phyloP scores from a whole-genome alignment of 2,329 filamentous ascomycete species.

The Exophiala sideris region DNA sequence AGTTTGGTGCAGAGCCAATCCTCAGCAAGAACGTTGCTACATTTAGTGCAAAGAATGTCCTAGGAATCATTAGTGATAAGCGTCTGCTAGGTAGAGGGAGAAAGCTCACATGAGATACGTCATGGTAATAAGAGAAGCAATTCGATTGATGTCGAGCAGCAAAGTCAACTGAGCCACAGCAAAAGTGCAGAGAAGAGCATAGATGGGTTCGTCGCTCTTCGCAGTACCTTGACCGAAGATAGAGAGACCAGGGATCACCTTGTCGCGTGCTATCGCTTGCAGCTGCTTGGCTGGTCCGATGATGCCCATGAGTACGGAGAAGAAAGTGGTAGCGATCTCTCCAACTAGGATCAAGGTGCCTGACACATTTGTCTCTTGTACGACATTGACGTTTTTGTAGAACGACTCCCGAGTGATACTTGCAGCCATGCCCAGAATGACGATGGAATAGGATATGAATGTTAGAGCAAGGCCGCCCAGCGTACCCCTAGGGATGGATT shows the following conservation, averaged over 20 bases:
- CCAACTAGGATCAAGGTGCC: slow-evolving; percentile 70
- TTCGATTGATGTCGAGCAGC: slow-evolving; percentile 80
- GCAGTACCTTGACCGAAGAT: slow-evolving; percentile 72
- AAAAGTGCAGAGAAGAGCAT: slow-evolving; percentile 74
- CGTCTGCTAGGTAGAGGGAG: not conserved
- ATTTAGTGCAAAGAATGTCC: slow-evolving; percentile 82
- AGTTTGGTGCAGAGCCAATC: slow-evolving; percentile 83
- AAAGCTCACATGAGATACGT: slow-evolving; percentile 68
- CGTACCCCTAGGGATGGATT: slow-evolving; percentile 80
- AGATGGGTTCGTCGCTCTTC: slow-evolving; percentile 69
- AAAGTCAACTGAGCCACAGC: slow-evolving; percentile 73
- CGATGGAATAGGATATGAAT: slow-evolving; percentile 70
- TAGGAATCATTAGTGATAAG: slow-evolving; percentile 7
- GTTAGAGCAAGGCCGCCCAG: slow-evolving; percentile 73
- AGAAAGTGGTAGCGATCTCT: slow-evolving; percentile 77
- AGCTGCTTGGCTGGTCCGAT: slow-evolving; percentile 81
- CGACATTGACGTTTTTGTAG: slow-evolving; percentile 71
- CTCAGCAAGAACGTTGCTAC: slow-evolving; percentile 82
- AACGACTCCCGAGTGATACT: slow-evolving; percentile 73
- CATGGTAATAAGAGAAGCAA: slow-evolving; percentile 87
- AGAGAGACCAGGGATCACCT: slow-evolving; percentile 70
- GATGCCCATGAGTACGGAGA: slow-evolving; percentile 82
- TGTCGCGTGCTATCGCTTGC: slow-evolving; percentile 77
- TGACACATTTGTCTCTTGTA: slow-evolving; percentile 77
- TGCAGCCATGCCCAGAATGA: slow-evolving; percentile 74